Base-by-base conservation (phyloP, 345 rosid genomes). In the Eutrema yunnanense region DNA sequence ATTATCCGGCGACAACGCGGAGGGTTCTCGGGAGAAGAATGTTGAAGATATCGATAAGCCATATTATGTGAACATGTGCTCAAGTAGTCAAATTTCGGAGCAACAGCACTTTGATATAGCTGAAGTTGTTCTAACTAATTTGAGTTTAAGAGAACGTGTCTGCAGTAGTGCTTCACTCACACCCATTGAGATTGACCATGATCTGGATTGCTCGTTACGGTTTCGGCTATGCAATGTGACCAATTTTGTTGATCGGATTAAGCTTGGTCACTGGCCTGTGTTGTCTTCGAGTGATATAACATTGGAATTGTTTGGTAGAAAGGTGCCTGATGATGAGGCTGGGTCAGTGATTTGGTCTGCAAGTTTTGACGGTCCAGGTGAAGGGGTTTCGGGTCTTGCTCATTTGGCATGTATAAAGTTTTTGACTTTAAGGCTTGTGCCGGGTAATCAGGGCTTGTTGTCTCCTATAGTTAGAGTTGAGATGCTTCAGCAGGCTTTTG, bases 191-290 rank as follows among this genome's bases (percentile, higher is more conserved):
- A 74, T 81, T 71, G 83, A 80, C 62, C 74, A 65, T 59, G 74
- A 79, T 43, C 47, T 77, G 1, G 79, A 80, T 69, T 85, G 79
- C 78, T 88, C 80, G 64, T 81, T 89, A 54, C 85, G 97, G 84
- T 82, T 92, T 77, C 80, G 86, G 26, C 69, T 90, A 27, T 67
- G 81, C 73, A 84, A 88, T 77, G 76, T 84, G 42, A 73, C 73
- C 22, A 80, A 73, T 57, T 82, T 72, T 70, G 75, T 84, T 65
- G 82, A 73, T 81, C 88, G 93, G 75, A 92, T 95, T 49, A 89
- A 85, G 82, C 81, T 94, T 47, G 98, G 93, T 62, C 96, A 89
- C 75, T 89, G 96, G 91, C 97, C 96, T 54, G 81, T 84, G 26
- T 75, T 95, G 58, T 84, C 96, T 36, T 83, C 84, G 4, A 77